Percentiles rank a stretch among this genome's conserved stretches.
Conservation (phyloP, 805 yeast genomes). For the Tetrapisispora nanseiensis region DNA sequence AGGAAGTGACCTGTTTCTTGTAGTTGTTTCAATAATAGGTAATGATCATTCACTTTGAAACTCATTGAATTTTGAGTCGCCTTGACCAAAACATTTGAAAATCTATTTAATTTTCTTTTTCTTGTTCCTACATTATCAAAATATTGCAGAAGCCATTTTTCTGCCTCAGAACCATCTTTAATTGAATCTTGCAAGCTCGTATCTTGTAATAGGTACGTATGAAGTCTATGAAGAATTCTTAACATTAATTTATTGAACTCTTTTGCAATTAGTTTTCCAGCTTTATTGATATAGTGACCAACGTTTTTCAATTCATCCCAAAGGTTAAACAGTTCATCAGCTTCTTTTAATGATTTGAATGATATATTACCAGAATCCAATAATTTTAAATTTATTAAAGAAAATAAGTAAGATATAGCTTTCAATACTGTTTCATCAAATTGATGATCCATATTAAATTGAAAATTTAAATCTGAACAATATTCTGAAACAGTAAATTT, state of each 20-base stretch:
- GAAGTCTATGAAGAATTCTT: constrained; percentile 57
- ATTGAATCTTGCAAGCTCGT: constrained; percentile 49
- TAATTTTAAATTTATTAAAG: constrained; percentile 63
- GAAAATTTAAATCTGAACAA: constrained; percentile 57
- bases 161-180: constrained; percentile 33
- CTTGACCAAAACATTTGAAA: constrained; percentile 54
- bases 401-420: constrained; percentile 63
- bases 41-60: constrained; percentile 44
- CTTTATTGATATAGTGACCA: constrained; percentile 71
- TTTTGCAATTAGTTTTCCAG: constrained; percentile 71
- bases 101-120: constrained; percentile 74
- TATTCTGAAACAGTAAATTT: constrained; percentile 57
- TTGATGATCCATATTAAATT: constrained; percentile 50
- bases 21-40: constrained; percentile 46
- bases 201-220: constrained; percentile 63
- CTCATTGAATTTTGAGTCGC: constrained; percentile 66
- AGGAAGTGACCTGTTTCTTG: constrained; percentile 63
- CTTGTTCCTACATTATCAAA: constrained; percentile 65
- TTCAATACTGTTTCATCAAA: constrained; percentile 61
- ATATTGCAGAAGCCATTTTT: constrained; percentile 58
- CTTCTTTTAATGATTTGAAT: constrained; percentile 80
- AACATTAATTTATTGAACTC: constrained; percentile 59
- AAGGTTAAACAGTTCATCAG: constrained; percentile 76
- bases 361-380: constrained; percentile 64
- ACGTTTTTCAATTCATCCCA: constrained; percentile 71